phyloP scores from a whole-genome alignment of 805 yeast genomes.

The Pichia nakasei region DNA sequence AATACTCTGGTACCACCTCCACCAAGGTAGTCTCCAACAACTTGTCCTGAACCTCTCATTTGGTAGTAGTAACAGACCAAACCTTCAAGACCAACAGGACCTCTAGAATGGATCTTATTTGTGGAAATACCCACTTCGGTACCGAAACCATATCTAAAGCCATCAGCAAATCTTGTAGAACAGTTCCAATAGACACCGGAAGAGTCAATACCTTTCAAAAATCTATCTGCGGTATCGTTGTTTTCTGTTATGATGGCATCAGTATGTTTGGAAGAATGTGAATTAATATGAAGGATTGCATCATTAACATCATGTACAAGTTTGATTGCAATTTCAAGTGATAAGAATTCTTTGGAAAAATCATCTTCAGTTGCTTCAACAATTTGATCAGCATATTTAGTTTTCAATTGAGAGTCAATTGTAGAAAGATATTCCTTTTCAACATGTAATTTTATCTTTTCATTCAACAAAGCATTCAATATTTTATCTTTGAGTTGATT shows the following conservation, averaged over 20 bases:
- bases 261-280: conserved; percentile 93
- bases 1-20: conserved; percentile 82
- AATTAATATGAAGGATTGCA: conserved; percentile 82
- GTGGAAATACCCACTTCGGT: conserved; percentile 98
- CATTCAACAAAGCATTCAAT: conserved; percentile 37
- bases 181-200: conserved; percentile 98
- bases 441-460: conserved; percentile 68
- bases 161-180: conserved; percentile 96
- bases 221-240: conserved; percentile 60
- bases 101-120: conserved; percentile 94
- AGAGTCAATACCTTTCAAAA: conserved; percentile 81
- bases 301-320: conserved; percentile 48
- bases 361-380: conserved; percentile 54
- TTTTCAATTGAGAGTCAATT: conserved; percentile 14
- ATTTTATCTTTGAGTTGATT: conserved; percentile 15
- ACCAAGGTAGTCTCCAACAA: conserved; percentile 85
- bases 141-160: conserved; percentile 97
- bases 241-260: conserved; percentile 82
- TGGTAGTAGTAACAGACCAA: conserved; percentile 93
- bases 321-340: conserved; percentile 73
- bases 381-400: conserved; percentile 17
- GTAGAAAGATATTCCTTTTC: conserved; percentile 40
- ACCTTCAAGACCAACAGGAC: conserved; percentile 98
- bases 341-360: conserved; percentile 75
- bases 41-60: conserved; percentile 85